These are phyloP conservation scores for Cladosporium sp. DNA, from an alignment of 2,329 filamentous ascomycete species.

Conservation along the genomic window DNA sequence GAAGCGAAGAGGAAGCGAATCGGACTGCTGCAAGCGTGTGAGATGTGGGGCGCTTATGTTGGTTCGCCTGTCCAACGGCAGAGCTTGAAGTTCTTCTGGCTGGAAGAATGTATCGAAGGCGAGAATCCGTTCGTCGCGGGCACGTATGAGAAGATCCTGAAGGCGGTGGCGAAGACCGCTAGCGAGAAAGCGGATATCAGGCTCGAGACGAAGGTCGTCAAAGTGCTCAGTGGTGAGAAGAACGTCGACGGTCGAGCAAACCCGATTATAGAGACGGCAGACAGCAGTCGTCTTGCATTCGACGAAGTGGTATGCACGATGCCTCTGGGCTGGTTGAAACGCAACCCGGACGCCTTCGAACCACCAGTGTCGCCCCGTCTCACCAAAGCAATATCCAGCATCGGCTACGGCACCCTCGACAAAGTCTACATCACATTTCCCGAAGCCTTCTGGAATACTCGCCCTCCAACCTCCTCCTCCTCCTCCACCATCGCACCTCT, in stretches of 20 bases:
- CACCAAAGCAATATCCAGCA: constrained; percentile 62
- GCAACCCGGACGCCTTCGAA: constrained; percentile 59
- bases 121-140: constrained; percentile 65
- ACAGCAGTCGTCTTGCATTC: constrained; percentile 54
- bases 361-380: constrained; percentile 61
- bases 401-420: constrained; percentile 71
- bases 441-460: constrained; percentile 68
- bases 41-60: constrained; percentile 72
- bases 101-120: constrained; percentile 76
- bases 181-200: constrained; percentile 58
- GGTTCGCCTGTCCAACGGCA: constrained; percentile 66
- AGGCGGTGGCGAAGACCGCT: constrained; percentile 60
- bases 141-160: constrained; percentile 62
- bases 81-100: constrained; percentile 75
- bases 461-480: background rate
- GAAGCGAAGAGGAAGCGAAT: constrained; percentile 50
- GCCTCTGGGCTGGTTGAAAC: constrained; percentile 70
- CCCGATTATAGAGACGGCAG: constrained; percentile 55
- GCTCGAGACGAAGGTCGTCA: constrained; percentile 50
- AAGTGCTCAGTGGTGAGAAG: constrained; percentile 38
- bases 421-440: constrained; percentile 70
- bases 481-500: background rate
- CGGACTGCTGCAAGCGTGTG: constrained; percentile 56
- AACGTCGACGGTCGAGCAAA: constrained; percentile 22
- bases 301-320: constrained; percentile 70